These are phyloP conservation scores for Colletotrichum somersetense DNA, from an alignment of 2,329 filamentous ascomycete genomes.

Conservation along the genomic window DNA sequence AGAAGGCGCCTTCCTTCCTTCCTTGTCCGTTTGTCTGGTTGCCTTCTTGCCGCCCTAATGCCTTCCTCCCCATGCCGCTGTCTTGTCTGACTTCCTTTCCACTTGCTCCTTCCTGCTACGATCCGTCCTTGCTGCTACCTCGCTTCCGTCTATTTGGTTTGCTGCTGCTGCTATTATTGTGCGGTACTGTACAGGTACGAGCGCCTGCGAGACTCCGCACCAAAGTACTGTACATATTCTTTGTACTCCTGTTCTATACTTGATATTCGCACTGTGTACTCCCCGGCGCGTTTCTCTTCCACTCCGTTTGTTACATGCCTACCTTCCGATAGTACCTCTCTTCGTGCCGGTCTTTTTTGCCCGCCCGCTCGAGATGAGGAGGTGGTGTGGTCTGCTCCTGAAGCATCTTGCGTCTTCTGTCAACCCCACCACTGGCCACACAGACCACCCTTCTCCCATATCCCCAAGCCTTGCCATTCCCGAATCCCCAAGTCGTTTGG, in stretches of 20 bases:
- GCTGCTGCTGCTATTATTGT: slow-evolving; percentile 43
- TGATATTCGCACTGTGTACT: slow-evolving; percentile 53
- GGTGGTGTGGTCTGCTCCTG: slow-evolving; percentile 9
- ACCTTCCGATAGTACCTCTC: not conserved
- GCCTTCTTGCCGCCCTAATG: slow-evolving; percentile 4
- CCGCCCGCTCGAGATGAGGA: slow-evolving; percentile 8
- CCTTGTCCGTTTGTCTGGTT: not conserved
- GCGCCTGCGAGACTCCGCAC: slow-evolving; percentile 48
- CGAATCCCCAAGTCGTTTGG: not conserved
- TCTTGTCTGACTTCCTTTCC: not conserved
- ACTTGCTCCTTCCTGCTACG: slow-evolving; percentile 9
- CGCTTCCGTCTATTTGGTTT: slow-evolving; percentile 1
- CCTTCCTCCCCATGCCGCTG: not conserved
- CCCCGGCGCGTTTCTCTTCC: slow-evolving; percentile 29
- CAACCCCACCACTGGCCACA: slow-evolving; percentile 24
- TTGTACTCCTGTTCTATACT: slow-evolving; percentile 47
- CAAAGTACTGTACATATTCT: slow-evolving; percentile 53
- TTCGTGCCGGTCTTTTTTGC: slow-evolving; percentile 30
- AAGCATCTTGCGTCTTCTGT: slow-evolving; percentile 10
- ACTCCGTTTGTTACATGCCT: slow-evolving; percentile 11
- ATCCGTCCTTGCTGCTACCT: slow-evolving; percentile 23
- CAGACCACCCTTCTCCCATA: slow-evolving; percentile 2
- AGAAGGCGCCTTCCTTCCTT: not conserved
- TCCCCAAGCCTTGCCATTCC: slow-evolving; percentile 1
- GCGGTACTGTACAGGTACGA: slow-evolving; percentile 57